Percentiles rank a stretch among this genome's conserved stretches.
Evolutionary conservation across 768 basidiomycete genomes (phyloP).

Genomic region (Clitopilus hobsonii): DNA sequence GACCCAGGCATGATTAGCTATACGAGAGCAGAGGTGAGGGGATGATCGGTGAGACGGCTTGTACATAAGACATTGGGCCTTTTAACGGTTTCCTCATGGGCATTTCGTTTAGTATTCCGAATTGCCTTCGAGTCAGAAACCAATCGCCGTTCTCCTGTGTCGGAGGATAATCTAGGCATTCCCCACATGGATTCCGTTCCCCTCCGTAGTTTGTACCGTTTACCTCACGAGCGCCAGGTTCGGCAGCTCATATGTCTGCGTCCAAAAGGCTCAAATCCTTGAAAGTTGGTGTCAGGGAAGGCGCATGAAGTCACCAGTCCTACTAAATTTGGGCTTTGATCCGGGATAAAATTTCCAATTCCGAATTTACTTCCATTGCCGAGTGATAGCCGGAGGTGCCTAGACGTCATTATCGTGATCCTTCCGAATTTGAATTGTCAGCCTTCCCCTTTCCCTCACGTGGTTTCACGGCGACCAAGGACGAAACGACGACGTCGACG

Average conservation of each 20-base stretch:
- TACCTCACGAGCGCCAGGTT: not conserved
- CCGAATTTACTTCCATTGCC: slow-evolving; percentile 3
- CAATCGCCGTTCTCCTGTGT: not conserved
- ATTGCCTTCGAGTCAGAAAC: not conserved
- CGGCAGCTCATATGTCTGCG: not conserved
- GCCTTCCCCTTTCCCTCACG: not conserved
- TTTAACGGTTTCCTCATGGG: not conserved
- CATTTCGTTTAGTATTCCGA: not conserved
- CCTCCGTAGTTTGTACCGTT: not conserved
- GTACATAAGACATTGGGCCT: too few relatives aligned
- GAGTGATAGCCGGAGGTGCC: not conserved
- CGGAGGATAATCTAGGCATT: not conserved
- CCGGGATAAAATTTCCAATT: slow-evolving; percentile 10
- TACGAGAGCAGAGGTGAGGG: not conserved
- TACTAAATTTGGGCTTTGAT: not conserved
- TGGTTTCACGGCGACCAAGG: not conserved
- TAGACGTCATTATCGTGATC: not conserved
- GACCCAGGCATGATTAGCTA: not conserved
- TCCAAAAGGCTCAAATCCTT: not conserved
- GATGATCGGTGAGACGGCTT: not conserved
- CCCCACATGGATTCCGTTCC: not conserved
- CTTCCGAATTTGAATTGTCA: not conserved
- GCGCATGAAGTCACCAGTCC: not conserved
- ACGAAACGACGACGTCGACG: not conserved
- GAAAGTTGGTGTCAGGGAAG: too few relatives aligned